These are phyloP conservation scores for Carallia pectinifolia DNA, from an alignment of 345 rosid species.

Conservation along the genomic window DNA sequence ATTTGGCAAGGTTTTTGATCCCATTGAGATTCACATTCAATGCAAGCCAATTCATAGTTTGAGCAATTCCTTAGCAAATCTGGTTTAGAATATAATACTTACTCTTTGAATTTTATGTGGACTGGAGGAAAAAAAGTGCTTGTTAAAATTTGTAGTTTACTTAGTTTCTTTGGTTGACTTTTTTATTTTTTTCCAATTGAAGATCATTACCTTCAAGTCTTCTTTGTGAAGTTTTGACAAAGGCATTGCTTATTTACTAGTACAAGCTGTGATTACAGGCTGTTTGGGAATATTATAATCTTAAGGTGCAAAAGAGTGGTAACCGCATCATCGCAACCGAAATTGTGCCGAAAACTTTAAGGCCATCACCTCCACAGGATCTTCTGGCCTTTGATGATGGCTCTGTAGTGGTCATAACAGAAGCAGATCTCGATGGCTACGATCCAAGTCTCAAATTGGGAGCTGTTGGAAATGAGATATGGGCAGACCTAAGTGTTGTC, in stretches of 20 bases:
- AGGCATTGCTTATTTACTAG: not conserved
- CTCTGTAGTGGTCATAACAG: slow-evolving; percentile 75
- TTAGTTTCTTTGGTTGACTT: not conserved
- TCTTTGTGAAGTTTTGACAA: not conserved
- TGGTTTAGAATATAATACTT: too few relatives aligned
- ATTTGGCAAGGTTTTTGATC: not conserved
- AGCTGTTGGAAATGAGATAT: slow-evolving; percentile 39
- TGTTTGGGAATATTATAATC: slow-evolving; percentile 40
- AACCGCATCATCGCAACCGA: slow-evolving; percentile 20
- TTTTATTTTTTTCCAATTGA: not conserved
- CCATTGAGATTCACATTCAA: too few relatives aligned
- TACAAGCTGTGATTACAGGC: slow-evolving; percentile 30
- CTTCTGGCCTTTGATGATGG: slow-evolving; percentile 72
- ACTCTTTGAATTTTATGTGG: too few relatives aligned
- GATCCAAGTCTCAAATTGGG: slow-evolving; percentile 36
- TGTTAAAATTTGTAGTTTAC: not conserved
- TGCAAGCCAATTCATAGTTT: too few relatives aligned
- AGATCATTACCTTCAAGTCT: not conserved
- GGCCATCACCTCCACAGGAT: slow-evolving; percentile 31
- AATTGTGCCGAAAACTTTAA: slow-evolving; percentile 26
- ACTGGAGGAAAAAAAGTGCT: not conserved
- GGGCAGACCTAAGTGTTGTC: slow-evolving; percentile 67
- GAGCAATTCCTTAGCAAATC: too few relatives aligned
- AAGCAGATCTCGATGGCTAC: slow-evolving; percentile 81
- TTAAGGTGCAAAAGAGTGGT: slow-evolving; percentile 25